A percentile compares a stretch with the other conserved stretches of the same genome.
Evolutionary conservation across 2,329 filamentous ascomycete genomes (phyloP).

Genomic region (Cordyceps militaris): DNA sequence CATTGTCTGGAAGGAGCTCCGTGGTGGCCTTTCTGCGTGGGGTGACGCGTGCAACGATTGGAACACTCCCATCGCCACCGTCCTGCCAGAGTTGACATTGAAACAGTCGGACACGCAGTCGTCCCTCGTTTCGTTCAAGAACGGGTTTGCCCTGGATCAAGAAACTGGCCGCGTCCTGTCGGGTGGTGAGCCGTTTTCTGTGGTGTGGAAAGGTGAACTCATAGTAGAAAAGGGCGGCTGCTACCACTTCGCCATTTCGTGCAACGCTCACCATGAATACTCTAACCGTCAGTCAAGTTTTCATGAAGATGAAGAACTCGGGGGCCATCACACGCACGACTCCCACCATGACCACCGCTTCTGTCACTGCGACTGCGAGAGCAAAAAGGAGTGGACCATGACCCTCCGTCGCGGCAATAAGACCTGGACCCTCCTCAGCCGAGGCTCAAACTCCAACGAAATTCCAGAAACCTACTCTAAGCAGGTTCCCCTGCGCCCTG

Average conservation of each 20-base stretch:
- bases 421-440: not conserved
- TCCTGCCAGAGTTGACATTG: conserved; percentile 1
- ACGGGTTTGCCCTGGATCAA: conserved; percentile 6
- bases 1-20: conserved; percentile 1
- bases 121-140: conserved; percentile 4
- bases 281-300: not conserved
- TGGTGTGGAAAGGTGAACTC: not conserved
- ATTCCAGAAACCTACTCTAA: not conserved
- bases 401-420: not conserved
- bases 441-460: not conserved
- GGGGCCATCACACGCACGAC: not conserved
- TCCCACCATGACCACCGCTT: not conserved
- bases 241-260: conserved; percentile 6
- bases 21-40: conserved; percentile 2
- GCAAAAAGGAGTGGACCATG: not conserved
- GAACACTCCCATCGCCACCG: conserved; percentile 6
- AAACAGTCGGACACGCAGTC: not conserved
- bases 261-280: not conserved
- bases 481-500: not conserved
- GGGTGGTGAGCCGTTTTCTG: conserved; percentile 2
- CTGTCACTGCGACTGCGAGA: not conserved
- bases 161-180: not conserved
- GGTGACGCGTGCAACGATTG: not conserved
- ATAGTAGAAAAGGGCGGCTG: conserved; percentile 2
- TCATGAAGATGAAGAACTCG: not conserved